Base-by-base conservation (phyloP, 331 rosid genomes). In the Erythrophleum ivorense region DNA sequence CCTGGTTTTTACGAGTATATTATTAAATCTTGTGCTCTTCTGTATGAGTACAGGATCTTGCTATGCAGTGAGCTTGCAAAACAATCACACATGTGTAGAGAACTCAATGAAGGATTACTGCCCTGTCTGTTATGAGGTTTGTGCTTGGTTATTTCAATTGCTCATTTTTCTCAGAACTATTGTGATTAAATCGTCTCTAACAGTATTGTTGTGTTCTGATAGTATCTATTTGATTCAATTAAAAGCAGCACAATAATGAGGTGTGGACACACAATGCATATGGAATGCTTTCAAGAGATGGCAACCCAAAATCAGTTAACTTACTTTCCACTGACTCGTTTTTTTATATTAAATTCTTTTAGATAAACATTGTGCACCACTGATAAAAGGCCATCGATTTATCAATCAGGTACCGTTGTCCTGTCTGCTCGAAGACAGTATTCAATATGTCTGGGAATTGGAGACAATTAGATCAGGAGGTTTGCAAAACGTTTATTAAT, bases 81-180 rank as follows among this genome's bases (percentile, higher is more conserved):
- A 86, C 86, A 93, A 90, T 76, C 97, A 93, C 90, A 16, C n/a
- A 3, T 93, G 97, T 78, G 89, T 93, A 38, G 91, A 91, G 68
- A 82, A 91, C 84, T 93, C 96, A 18, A 89, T 91, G 96, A 91
- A 90, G 89, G 86, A 53, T 68, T 81, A 18, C 73, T 93, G 97
- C 81, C 96, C 97, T 41, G 89, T 91, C 81, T 93, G 96, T 78
- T 90, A 80, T 68, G 97, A 93, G 97, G 97, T 90, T 76, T 85
- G 81, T 89, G 10, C 70, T 85, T 65, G 48, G 50, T 65, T 46
- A 7, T 82, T 69, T 69, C 49, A 15, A 46, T 74, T 71, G 24
- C 70, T 71, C 50, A n/a, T 67, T 53, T 66, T 76, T 60, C 69
- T 84, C 71, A 49, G 2, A 73, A 49, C 31, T 74, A 12, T 41